phyloP scores from a whole-genome alignment of 345 rosid species.

The Syzygium oleosum region DNA sequence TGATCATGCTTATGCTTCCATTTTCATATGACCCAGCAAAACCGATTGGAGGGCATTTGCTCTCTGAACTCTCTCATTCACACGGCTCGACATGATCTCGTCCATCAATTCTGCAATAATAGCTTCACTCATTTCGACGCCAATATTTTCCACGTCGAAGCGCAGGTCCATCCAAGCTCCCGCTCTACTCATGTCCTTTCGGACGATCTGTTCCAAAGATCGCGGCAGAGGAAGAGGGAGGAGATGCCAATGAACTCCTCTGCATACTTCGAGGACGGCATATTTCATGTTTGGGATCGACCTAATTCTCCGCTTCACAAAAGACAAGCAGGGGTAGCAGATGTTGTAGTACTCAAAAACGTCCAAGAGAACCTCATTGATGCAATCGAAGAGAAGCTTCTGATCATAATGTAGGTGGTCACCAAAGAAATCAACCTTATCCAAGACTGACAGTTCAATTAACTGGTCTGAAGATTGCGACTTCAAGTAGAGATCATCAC shows the following conservation, averaged over 20 bases:
- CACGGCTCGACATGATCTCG: constrained; percentile 31
- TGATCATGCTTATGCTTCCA: neutral
- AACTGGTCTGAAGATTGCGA: constrained; percentile 51
- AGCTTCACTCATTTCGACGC: constrained; percentile 36
- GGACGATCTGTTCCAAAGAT: constrained; percentile 62
- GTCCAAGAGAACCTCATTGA: constrained; percentile 71
- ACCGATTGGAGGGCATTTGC: neutral
- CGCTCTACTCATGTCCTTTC: constrained; percentile 54
- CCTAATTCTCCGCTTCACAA: constrained; percentile 27
- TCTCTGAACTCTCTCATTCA: constrained; percentile 7
- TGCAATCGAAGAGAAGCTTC: constrained; percentile 60
- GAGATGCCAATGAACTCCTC: constrained; percentile 67
- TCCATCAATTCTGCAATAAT: constrained; percentile 59
- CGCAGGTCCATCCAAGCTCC: constrained; percentile 69
- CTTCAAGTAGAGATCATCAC: constrained; percentile 64
- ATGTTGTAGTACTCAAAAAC: constrained; percentile 31
- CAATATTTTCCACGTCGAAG: constrained; percentile 30
- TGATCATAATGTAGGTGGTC: constrained; percentile 40
- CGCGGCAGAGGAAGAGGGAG: constrained; percentile 55
- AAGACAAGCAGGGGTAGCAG: constrained; percentile 40
- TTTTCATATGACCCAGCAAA: constrained; percentile 18
- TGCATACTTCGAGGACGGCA: constrained; percentile 40
- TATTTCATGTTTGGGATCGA: constrained; percentile 36
- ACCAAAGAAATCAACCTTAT: constrained; percentile 44
- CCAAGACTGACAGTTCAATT: constrained; percentile 48